These are phyloP conservation scores for Cladosporium colombiae DNA, from an alignment of 2,329 filamentous ascomycete genomes.

Conservation along the genomic window DNA sequence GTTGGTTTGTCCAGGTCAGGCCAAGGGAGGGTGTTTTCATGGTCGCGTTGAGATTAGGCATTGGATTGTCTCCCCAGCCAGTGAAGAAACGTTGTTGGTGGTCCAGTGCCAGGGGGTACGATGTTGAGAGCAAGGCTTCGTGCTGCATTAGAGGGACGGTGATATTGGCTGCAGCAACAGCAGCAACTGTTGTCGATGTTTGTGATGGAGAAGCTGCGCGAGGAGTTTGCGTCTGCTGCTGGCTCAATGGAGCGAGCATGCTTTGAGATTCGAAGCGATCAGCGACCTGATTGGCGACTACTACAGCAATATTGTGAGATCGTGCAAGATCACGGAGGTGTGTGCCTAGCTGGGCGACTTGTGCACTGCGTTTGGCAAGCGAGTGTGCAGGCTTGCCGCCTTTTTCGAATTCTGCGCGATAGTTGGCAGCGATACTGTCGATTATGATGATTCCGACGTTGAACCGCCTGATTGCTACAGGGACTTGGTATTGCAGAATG, in stretches of 20 bases:
- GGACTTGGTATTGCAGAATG: slow-evolving; percentile 89
- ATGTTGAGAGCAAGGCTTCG: slow-evolving; percentile 39
- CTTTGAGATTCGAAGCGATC: slow-evolving; percentile 67
- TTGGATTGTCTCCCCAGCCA: slow-evolving; percentile 75
- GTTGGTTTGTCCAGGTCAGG: slow-evolving; percentile 87
- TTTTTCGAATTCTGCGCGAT: slow-evolving; percentile 80
- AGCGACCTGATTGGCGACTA: slow-evolving; percentile 93
- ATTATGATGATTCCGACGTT: slow-evolving; percentile 79
- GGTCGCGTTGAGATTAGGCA: slow-evolving; percentile 32
- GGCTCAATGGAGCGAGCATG: slow-evolving; percentile 19
- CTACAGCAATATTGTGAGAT: slow-evolving; percentile 74
- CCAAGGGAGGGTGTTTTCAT: slow-evolving; percentile 86
- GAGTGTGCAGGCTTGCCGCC: slow-evolving; percentile 44
- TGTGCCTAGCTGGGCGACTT: slow-evolving; percentile 75
- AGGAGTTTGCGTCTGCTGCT: slow-evolving; percentile 21
- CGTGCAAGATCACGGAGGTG: slow-evolving; percentile 75
- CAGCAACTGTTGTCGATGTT: not conserved
- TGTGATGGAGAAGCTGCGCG: slow-evolving; percentile 26
- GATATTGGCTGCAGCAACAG: not conserved
- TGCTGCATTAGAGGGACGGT: not conserved
- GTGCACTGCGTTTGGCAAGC: slow-evolving; percentile 73
- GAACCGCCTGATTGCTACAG: slow-evolving; percentile 75
- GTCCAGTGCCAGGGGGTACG: slow-evolving; percentile 69
- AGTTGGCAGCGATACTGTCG: slow-evolving; percentile 94
- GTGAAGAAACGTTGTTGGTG: slow-evolving; percentile 96